A percentile compares a stretch with the other conserved stretches of the same genome.
Evolutionary conservation across 2,329 filamentous ascomycete species (phyloP).

Genomic region (Sporothrix schenckii): DNA sequence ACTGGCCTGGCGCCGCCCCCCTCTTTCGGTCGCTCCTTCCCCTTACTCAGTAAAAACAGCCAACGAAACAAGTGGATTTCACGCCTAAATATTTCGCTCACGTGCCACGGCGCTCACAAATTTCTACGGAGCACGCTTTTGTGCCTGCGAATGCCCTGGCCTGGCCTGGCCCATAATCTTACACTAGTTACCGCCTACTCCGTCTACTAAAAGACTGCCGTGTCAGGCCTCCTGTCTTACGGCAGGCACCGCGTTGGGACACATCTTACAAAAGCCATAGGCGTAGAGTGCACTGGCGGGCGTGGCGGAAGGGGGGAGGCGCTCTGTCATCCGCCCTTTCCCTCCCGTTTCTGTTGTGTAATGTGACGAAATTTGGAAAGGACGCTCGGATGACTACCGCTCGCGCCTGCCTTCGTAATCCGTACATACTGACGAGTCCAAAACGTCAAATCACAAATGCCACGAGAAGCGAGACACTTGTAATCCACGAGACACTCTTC

Average conservation of each 20-base stretch:
- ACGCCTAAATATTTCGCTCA: conserved; percentile 18
- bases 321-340: not conserved
- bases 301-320: not conserved
- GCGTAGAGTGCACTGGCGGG: not conserved
- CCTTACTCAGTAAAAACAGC: not conserved
- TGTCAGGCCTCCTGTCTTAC: conserved; percentile 2
- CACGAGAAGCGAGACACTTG: not conserved
- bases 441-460: not conserved
- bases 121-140: conserved; percentile 15
- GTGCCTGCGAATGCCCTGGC: conserved; percentile 3
- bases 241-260: not conserved
- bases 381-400: not conserved
- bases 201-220: not conserved
- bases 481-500: not conserved
- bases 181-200: conserved; percentile 19
- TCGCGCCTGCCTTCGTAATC: conserved; percentile 11
- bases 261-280: too few species aligned
- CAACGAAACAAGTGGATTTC: not conserved
- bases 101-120: conserved; percentile 23
- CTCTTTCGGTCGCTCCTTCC: conserved; percentile 13
- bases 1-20: conserved; percentile 13
- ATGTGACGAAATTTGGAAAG: not conserved
- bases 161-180: not conserved
- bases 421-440: not conserved
- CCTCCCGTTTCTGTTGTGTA: not conserved